Evolutionary conservation across 2,329 filamentous ascomycete genomes (phyloP), one percentile per base, ranked within the genome.

Genomic region (Zasmidium angulare): DNA sequence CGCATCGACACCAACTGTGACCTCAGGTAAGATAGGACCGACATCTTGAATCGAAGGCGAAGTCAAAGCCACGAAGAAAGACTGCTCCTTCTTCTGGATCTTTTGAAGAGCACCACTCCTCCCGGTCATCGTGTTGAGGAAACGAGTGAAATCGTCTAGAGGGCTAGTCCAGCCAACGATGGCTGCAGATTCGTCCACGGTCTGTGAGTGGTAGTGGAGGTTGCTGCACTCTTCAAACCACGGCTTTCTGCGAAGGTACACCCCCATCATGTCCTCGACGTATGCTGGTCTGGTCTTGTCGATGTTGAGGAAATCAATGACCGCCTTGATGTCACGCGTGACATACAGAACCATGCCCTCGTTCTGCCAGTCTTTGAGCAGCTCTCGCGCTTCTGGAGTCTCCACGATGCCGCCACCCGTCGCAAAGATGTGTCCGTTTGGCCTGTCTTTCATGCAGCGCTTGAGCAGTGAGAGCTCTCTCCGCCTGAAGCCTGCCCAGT

Each of bases 221-320:
- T 96, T 99, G 79, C 93, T 97, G 81, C 95, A 98, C 73, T 93
- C 86, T 58, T 90, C 83, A 75, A 91, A 98, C 87, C 91, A 96
- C 2, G 88, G 89, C 74, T 92, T 95, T 40, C 95, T 87, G 55
- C 93, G 88, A 58, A 91, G 79, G 82, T 96, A 99, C 1, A 99
- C 93, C 10, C 86, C 87, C 78, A 91, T 89, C 79, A 97, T 96
- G 69, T 98, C 89, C 67, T 95, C 92, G 3, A 92, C 88, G 72
- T 96, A 98, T 9, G 93, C 93, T 23, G 95, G 95, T 6, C 95
- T 86, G 21, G 89, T 91, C 78, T 96, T 92, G 78, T 99, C 95
- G 49, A 88, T 85, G 69, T 90, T 86, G 31, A 99, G 82, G 76
- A 95, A 99, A 60, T 91, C 86, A 74, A 99, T 89, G 50, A 98